A percentile compares a stretch with the other conserved stretches of the same genome.
phyloP scores from a whole-genome alignment of 2,329 filamentous ascomycete genomes.

The Colletotrichum coccodes region DNA sequence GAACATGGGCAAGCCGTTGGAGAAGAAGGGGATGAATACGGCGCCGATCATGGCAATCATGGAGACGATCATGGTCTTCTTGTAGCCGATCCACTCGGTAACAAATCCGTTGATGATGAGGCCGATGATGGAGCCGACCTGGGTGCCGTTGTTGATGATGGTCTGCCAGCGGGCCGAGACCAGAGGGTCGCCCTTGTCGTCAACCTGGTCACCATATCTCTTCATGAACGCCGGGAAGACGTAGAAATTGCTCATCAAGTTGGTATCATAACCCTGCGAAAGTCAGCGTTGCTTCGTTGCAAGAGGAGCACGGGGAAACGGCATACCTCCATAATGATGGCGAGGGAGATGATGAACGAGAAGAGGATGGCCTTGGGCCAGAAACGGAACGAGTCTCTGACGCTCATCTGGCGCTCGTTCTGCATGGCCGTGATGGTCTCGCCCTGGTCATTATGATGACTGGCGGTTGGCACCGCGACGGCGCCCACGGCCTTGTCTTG shows the following conservation, averaged over 20 bases:
- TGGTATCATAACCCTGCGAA: constrained; percentile 48
- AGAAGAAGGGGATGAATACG: constrained; percentile 60
- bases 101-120: constrained; percentile 58
- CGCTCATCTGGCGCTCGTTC: constrained; percentile 36
- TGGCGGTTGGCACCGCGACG: constrained; percentile 25
- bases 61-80: constrained; percentile 53
- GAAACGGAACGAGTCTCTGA: constrained; percentile 35
- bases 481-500: constrained; percentile 24
- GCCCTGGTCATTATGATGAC: constrained; percentile 21
- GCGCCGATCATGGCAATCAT: constrained; percentile 50
- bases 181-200: constrained; percentile 50
- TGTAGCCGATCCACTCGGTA: constrained; percentile 54
- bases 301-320: neutral
- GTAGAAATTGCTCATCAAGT: constrained; percentile 48
- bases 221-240: constrained; percentile 46
- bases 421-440: constrained; percentile 32
- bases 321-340: constrained; percentile 41
- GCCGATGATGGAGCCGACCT: constrained; percentile 60
- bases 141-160: constrained; percentile 54
- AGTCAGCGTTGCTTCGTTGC: neutral
- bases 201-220: constrained; percentile 50
- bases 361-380: constrained; percentile 36
- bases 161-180: constrained; percentile 63
- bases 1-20: constrained; percentile 48
- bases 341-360: constrained; percentile 37